Base-by-base conservation (phyloP, 1,284 basidiomycete genomes). In the Salmacisia buchloeana region DNA sequence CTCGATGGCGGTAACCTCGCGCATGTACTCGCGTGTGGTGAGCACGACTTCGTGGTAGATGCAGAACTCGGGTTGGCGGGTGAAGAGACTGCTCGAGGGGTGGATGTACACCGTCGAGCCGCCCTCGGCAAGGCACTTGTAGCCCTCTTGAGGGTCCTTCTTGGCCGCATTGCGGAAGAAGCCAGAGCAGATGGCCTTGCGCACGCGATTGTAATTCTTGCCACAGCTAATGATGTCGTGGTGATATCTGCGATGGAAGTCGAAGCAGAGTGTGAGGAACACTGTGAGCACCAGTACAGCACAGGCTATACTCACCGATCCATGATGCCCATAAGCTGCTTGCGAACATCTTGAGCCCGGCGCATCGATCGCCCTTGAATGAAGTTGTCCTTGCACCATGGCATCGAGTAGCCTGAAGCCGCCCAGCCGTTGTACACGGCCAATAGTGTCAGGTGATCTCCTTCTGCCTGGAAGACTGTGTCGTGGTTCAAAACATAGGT, bases 381-480 rank as follows among this genome's bases (percentile, higher is more conserved):
- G 77, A 93, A 98, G 81, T 98, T 98, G 81, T 83, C 78, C 34
- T 74, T 74, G 58, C 77, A 81, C 94, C 92, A 96, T 1, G 94
- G 92, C 81, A 71, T 67, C 58, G 89, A 91, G 79, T 94, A 98
- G 79, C 91, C 96, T 71, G 88, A 91, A 7, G 85, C 88, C 76
- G 94, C 96, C 96, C 96, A 98, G 7, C 91, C 94, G 71, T 98
- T 98, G 83, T 97, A 98, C 2, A 98, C 96, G 3, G 93, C 91
- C 66, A 98, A 82, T 33, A 99, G 82, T 5, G 94, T 99, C 54
- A 99, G 83, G 77, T 98, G 90, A 76, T 99, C 94, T 7, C 94
- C 96, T 82, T 98, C 96, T 0, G 94, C 92, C 79, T 97, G 79
- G 70, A 77, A 79, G 68, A 79, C 60, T 61, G 45, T 15, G 10